Base-by-base conservation (phyloP, 2,329 filamentous ascomycete species). In the Cytospora leucostoma region DNA sequence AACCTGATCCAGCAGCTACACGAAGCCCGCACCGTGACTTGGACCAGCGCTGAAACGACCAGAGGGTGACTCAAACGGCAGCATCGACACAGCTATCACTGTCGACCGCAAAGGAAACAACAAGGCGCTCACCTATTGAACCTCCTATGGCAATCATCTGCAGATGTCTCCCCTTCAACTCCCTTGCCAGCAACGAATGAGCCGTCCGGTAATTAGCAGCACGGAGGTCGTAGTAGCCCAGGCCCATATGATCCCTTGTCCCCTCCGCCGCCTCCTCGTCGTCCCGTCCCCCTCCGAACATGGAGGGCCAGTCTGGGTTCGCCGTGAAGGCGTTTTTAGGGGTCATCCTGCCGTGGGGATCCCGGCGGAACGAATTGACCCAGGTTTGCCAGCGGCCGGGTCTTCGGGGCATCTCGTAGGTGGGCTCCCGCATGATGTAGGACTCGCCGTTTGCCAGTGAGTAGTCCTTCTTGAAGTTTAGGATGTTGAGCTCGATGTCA, bases 81-180 rank as follows among this genome's bases (percentile, higher is more conserved):
- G 3, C 50, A 34, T 7, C 13, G 34, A 21, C 33, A 35, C 12
- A 8, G 37, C 12, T 11, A n/a, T 40, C 19, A 27, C 34, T 17
- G 10, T 38, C 19, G 10, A 52, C 13, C 35, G 38, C 19, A n/a
- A 33, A 15, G 44, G 32, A 6, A 6, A 21, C 40, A 34, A 21
- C 40, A 21, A 33, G 11, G 27, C 35, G 65, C 62, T 59, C 78
- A 86, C 90, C 91, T 71, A 97, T 97, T 12, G 91, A 94, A 51
- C 93, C 93, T 70, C 93, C 93, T 69, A 97, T 96, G 15, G 94
- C 94, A 80, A 97, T 97, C 94, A 97, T 97, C 79, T 97, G 93
- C 73, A 97, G 74, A 79, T 98, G 94, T 55, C 93, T 84, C 21
- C 88, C 87, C 77, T 96, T 95, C 69, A 96, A 78, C 74, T 87